Evolutionary conservation across 2,329 filamentous ascomycete genomes (phyloP), one percentile per base, ranked within the genome.

Genomic region (Curvularia spicifera): DNA sequence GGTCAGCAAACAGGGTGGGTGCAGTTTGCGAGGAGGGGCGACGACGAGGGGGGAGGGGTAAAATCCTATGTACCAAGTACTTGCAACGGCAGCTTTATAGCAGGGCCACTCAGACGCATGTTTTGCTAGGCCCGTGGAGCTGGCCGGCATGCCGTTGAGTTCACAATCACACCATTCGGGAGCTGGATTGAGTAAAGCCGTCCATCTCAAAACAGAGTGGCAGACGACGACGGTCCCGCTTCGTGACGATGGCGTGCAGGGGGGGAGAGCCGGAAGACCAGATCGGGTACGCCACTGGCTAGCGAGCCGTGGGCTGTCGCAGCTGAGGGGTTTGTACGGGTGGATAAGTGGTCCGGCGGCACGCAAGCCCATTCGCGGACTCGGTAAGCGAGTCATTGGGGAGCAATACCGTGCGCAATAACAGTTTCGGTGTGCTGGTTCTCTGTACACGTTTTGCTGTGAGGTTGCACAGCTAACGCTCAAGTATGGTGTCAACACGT

Each of bases 281-380:
- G 44, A 43, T 59, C 59, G 46, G 60, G 51, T 56, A 53, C 56
- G 60, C 56, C 58, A 52, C 33, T 63, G 43, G 56, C 46, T 61
- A 60, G 53, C 61, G 57, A 66, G 66, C 39, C 64, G 61, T 62
- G 53, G 51, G 45, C 64, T 63, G 59, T 57, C 58, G 63, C 65
- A 63, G 53, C 43, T 61, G 65, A 57, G 61, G 59, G 59, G 60
- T 58, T 64, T 55, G 53, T 60, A 55, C 24, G 53, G 51, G 31
- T 60, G 44, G 33, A 46, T 12, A 57, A 59, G 48, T 70, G 66
- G 66, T 69, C 66, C 43, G 42, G 37, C 44, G 61, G 48, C 46
- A 65, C 51, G 58, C 47, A 31, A 29, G 56, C 53, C 51, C 54
- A 70, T 69, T 69, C 58, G 68, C 44, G 55, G 51, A 51, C 40